Evolutionary conservation across 495 filamentous ascomycete genomes (phyloP), one percentile per base, ranked within the genome.

Genomic region (Elaphomyces granulatus): DNA sequence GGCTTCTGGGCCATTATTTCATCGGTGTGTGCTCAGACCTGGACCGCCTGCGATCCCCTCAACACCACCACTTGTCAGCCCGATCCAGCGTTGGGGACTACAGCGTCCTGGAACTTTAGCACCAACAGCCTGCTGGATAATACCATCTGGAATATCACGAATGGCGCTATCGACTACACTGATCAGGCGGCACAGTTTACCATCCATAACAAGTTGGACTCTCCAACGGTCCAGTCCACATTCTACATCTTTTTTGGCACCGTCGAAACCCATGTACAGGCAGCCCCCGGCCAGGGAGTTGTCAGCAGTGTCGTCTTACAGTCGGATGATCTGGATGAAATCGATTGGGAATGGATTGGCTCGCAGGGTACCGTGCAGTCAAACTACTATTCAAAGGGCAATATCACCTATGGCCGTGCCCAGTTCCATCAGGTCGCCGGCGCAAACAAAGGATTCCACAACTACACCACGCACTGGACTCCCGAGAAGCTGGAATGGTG

Each of bases 311-410:
- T 90, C 18, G 83, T 95, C 9, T 61, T 98, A 41, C 75, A 90
- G 57, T 94, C 87, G 8, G 88, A 93, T 56, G 74, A 78, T 45
- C 73, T 94, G 9, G 90, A 98, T 58, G 90, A 98, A 60, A 85
- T 98, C 51, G 90, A 95, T 57, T 85, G 85, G 71, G 77, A 79
- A 50, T 71, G 75, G 67, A 53, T 68, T 36, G 72, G 72, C 34
- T 66, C 56, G 19, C 64, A 72, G 42, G 60, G 65, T 39, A 68
- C 49, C 37, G 81, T 92, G 10, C 83, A 94, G 60, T 81, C 75
- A 54, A 94, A 98, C 63, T 98, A 87, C 66, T 98, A 88, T 53
- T 81, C 83, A 54, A 92, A 94, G 64, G 90, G 88, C 10, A 77
- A 83, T 38, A 82, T 79, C 1, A 68, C 71, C 8, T 87, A 80